These are phyloP conservation scores for Suillus subalutaceus DNA, from an alignment of 768 basidiomycete species.

Conservation along the genomic window DNA sequence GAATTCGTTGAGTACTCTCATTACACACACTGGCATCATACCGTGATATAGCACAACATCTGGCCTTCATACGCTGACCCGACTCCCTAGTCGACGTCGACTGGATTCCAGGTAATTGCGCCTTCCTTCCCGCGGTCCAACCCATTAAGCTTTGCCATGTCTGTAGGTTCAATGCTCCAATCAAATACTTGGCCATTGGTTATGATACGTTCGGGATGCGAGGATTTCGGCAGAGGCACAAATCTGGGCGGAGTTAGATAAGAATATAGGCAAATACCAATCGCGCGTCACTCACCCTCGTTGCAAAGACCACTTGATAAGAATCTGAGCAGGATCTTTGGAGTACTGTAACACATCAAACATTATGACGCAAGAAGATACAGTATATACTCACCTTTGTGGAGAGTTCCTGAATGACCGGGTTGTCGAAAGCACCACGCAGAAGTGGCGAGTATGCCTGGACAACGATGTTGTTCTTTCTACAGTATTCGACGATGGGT, in stretches of 20 bases:
- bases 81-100: conserved; percentile 25
- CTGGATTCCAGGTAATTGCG: conserved; percentile 52
- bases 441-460: conserved; percentile 44
- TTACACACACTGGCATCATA: too few relatives aligned
- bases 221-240: conserved; percentile 53
- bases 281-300: conserved; percentile 49
- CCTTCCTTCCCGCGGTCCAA: conserved; percentile 50
- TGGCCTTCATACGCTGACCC: too few relatives aligned
- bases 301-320: conserved; percentile 89
- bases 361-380: background rate
- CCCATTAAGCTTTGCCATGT: conserved; percentile 46
- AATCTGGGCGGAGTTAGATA: conserved; percentile 31
- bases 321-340: conserved; percentile 68
- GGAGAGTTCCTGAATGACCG: conserved; percentile 51
- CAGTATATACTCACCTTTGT: conserved; percentile 44
- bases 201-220: conserved; percentile 43
- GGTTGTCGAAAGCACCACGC: conserved; percentile 45
- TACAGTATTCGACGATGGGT: conserved; percentile 39
- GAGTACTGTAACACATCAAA: conserved; percentile 40
- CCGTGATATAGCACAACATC: too few relatives aligned
- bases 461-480: conserved; percentile 38
- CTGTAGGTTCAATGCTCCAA: conserved; percentile 44
- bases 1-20: too few relatives aligned
- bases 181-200: conserved; percentile 49
- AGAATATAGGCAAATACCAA: conserved; percentile 4